Conservation (phyloP, 768 basidiomycete species). For the Lanmaoa pseudosensibilis region DNA sequence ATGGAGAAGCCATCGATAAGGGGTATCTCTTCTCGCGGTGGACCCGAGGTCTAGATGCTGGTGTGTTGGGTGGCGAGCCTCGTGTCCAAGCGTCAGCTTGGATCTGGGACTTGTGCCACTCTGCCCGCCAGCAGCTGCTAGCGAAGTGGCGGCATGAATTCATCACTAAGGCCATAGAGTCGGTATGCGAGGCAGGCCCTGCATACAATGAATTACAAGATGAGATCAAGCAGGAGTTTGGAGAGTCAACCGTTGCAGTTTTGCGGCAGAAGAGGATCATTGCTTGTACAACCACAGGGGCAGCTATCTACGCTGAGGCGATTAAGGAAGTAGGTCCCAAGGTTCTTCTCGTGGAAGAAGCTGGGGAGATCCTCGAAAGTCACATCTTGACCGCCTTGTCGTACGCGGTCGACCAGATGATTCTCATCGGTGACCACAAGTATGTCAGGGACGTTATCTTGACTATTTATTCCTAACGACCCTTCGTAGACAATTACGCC, state of each 20-base stretch:
- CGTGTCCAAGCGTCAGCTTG: constrained; percentile 27
- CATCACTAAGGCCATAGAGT: constrained; percentile 31
- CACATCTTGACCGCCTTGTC: too few relatives aligned
- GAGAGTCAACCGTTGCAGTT: constrained; percentile 31
- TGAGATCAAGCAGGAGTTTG: constrained; percentile 36
- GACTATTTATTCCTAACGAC: not conserved
- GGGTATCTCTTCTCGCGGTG: constrained; percentile 54
- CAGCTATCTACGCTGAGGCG: constrained; percentile 52
- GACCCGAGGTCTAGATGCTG: constrained; percentile 43
- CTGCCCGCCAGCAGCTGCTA: constrained; percentile 30
- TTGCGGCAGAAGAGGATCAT: constrained; percentile 55
- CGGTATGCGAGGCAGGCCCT: constrained; percentile 29
- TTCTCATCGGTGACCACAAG: too few relatives aligned
- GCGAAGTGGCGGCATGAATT: constrained; percentile 37
- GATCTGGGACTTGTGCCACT: constrained; percentile 41
- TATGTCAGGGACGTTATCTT: not conserved
- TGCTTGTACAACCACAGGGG: constrained; percentile 68
- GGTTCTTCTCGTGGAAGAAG: too few relatives aligned
- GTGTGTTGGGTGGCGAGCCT: constrained; percentile 35
- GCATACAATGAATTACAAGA: constrained; percentile 40
- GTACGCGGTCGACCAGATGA: too few relatives aligned
- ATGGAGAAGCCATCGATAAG: constrained; percentile 36
- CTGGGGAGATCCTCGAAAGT: too few relatives aligned
- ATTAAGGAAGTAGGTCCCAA: too few relatives aligned
- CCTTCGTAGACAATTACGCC: constrained; percentile 57